Percentiles rank a stretch among this genome's conserved stretches.
phyloP scores from a whole-genome alignment of 768 basidiomycete species.

The Leucogyrophana mollusca region DNA sequence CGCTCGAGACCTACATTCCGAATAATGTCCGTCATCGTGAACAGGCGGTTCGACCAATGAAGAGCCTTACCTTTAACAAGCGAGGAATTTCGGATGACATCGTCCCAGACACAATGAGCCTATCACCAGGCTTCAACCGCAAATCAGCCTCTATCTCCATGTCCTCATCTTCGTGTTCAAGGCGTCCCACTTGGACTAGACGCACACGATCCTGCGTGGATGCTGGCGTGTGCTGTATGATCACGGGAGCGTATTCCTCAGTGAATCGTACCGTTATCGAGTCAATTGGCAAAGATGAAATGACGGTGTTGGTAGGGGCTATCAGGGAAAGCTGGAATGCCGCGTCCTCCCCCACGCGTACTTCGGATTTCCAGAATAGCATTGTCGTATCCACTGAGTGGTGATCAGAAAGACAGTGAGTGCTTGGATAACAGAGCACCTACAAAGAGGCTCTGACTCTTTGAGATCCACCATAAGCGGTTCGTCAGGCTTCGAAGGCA shows the following conservation, averaged over 20 bases:
- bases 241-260: slow-evolving; percentile 43
- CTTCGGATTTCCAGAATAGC: slow-evolving; percentile 70
- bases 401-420: slow-evolving; percentile 7
- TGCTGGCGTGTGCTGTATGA: slow-evolving; percentile 42
- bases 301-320: slow-evolving; percentile 45
- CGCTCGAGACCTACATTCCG: slow-evolving; percentile 33
- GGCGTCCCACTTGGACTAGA: slow-evolving; percentile 46
- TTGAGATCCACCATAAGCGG: slow-evolving; percentile 60
- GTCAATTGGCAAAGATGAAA: slow-evolving; percentile 61
- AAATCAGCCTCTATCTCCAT: slow-evolving; percentile 41
- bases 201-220: slow-evolving; percentile 29
- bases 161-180: slow-evolving; percentile 15
- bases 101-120: slow-evolving; percentile 60
- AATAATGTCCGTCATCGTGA: slow-evolving; percentile 1
- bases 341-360: slow-evolving; percentile 55
- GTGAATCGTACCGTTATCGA: slow-evolving; percentile 62
- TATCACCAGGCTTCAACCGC: slow-evolving; percentile 55
- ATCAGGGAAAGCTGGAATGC: slow-evolving; percentile 76
- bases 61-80: slow-evolving; percentile 49
- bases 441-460: slow-evolving; percentile 65
- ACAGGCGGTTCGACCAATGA: background rate
- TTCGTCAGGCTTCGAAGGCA: slow-evolving; percentile 57
- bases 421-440: slow-evolving; percentile 21
- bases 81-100: slow-evolving; percentile 50
- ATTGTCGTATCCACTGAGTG: slow-evolving; percentile 59